phyloP scores from a whole-genome alignment of 352 stramenopile genomes.

The Pythium grandisporangium region DNA sequence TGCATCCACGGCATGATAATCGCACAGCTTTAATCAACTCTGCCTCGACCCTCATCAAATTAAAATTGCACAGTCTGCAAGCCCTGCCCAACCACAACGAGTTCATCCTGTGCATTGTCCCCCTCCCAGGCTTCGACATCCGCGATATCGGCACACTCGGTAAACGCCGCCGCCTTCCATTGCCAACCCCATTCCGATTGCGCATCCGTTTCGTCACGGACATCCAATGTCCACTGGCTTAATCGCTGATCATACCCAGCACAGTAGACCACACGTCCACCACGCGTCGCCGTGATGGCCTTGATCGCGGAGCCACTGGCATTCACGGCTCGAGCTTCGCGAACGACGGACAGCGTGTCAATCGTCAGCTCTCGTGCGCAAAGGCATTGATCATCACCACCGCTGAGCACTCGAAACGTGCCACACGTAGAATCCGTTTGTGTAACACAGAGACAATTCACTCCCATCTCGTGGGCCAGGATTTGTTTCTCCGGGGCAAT shows the following conservation, averaged over 20 bases:
- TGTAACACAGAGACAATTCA: constrained; percentile 56
- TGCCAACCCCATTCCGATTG: too few species aligned
- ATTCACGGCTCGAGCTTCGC: constrained; percentile 32
- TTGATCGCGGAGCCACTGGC: constrained; percentile 81
- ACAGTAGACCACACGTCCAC: constrained; percentile 35
- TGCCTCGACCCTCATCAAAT: too few species aligned
- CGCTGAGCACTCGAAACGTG: constrained; percentile 58
- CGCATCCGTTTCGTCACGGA: background rate
- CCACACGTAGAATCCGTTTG: constrained; percentile 3
- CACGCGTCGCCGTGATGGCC: constrained; percentile 36
- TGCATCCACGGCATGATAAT: too few species aligned
- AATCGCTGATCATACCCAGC: constrained; percentile 84
- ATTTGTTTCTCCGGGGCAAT: background rate
- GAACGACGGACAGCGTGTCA: constrained; percentile 19
- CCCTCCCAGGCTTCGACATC: constrained; percentile 31
- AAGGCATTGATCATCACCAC: constrained; percentile 77
- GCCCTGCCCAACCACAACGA: constrained; percentile 72
- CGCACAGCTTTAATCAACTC: too few species aligned
- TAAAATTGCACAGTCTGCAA: constrained; percentile 55
- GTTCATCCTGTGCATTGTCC: constrained; percentile 4
- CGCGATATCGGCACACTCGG: constrained; percentile 77
- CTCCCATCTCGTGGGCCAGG: constrained; percentile 77
- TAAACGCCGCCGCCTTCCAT: constrained; percentile 56
- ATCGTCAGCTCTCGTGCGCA: constrained; percentile 27
- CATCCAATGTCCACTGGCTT: constrained; percentile 45